phyloP scores from a whole-genome alignment of 495 filamentous ascomycete genomes.

The Penicillium roqueforti region DNA sequence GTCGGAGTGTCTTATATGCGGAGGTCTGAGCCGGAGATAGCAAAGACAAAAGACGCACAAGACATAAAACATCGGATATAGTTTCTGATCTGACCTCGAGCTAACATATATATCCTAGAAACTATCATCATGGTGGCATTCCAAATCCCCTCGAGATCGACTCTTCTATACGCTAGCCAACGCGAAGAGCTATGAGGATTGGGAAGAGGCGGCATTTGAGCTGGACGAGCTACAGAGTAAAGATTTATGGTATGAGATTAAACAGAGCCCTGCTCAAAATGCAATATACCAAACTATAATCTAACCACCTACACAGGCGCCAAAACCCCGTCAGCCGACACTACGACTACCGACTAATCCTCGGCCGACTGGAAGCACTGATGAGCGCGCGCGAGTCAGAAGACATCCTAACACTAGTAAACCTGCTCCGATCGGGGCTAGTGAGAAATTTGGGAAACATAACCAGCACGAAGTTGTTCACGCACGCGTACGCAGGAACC shows the following conservation, averaged over 20 bases:
- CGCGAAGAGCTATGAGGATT: conserved; percentile 72
- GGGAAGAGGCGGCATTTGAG: conserved; percentile 74
- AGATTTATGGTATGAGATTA: conserved; percentile 69
- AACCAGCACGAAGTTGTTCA: conserved; percentile 76
- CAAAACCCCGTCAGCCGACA: conserved; percentile 74
- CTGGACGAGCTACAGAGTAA: conserved; percentile 73
- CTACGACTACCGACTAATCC: conserved; percentile 88
- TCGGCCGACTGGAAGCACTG: conserved; percentile 68
- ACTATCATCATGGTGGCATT: conserved; percentile 39
- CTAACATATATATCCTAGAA: conserved; percentile 19
- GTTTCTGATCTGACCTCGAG: not conserved
- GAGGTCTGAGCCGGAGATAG: not conserved
- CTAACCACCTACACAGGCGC: conserved; percentile 49
- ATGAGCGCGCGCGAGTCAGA: conserved; percentile 69
- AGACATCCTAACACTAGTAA: conserved; percentile 70
- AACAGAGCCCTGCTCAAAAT: not conserved
- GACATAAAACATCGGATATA: not conserved
- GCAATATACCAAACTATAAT: not conserved
- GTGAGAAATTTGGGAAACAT: conserved; percentile 93
- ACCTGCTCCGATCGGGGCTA: conserved; percentile 77
- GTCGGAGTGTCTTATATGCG: not conserved
- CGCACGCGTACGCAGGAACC: conserved; percentile 80
- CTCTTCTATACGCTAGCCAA: conserved; percentile 47
- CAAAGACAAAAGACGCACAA: not conserved
- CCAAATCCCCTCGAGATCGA: conserved; percentile 33